Percentiles rank a stretch among this genome's conserved stretches.
Conservation (phyloP, 768 basidiomycete species). For the Naganishia randhawae region DNA sequence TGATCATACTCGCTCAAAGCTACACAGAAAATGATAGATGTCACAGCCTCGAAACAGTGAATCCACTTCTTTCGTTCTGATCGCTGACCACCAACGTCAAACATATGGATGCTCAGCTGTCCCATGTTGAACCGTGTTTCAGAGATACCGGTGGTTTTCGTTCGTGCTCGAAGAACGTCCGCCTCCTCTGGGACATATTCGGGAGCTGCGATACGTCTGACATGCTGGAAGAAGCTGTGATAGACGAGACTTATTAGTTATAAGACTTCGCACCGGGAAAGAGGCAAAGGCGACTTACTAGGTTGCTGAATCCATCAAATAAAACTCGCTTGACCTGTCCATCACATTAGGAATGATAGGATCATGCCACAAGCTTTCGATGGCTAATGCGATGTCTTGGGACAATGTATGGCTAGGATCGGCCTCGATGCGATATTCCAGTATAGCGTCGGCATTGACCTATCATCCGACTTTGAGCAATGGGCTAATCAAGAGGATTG, state of each 20-base stretch:
- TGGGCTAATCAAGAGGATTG: slow-evolving; percentile 29
- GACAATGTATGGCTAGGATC: slow-evolving; percentile 46
- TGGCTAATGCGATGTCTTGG: slow-evolving; percentile 51
- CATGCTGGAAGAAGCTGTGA: slow-evolving; percentile 75
- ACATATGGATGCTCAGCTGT: slow-evolving; percentile 60
- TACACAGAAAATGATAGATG: slow-evolving; percentile 73
- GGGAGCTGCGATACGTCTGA: slow-evolving; percentile 72
- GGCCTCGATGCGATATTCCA: slow-evolving; percentile 53
- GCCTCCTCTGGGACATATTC: slow-evolving; percentile 81
- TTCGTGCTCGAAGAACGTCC: slow-evolving; percentile 81
- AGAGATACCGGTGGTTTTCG: slow-evolving; percentile 83
- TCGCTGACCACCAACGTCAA: slow-evolving; percentile 74
- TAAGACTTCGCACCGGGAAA: too few relatives aligned
- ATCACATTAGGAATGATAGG: slow-evolving; percentile 54
- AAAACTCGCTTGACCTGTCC: slow-evolving; percentile 63
- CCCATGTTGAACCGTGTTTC: slow-evolving; percentile 68
- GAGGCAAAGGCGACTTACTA: slow-evolving; percentile 59
- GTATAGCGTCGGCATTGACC: slow-evolving; percentile 52
- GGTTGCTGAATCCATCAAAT: slow-evolving; percentile 88
- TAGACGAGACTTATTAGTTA: not conserved
- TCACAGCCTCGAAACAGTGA: slow-evolving; percentile 64
- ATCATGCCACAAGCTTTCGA: slow-evolving; percentile 55
- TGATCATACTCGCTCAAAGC: slow-evolving; percentile 74
- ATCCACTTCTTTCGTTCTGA: slow-evolving; percentile 63
- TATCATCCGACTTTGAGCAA: slow-evolving; percentile 9